These are phyloP conservation scores for Nymphaea colorata DNA, from an alignment of 164 flowering plant species.

Conservation along the genomic window DNA sequence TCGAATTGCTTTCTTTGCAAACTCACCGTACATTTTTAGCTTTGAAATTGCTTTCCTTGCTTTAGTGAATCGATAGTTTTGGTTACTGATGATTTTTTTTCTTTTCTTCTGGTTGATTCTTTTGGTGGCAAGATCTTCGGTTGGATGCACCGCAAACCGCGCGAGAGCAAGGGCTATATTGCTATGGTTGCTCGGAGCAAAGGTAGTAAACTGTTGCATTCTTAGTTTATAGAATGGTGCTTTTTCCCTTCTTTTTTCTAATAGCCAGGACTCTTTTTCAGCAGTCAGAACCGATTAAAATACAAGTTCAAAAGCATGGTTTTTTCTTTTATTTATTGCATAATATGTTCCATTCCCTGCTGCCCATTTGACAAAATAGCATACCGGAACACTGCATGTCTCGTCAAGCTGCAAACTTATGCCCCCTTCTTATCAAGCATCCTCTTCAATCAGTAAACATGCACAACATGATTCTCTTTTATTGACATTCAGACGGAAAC, in stretches of 20 bases:
- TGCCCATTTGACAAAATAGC: neutral
- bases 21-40: too few relatives aligned
- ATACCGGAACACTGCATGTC: neutral
- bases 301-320: neutral
- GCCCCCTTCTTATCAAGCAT: neutral
- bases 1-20: too few relatives aligned
- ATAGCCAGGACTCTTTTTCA: neutral
- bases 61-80: neutral
- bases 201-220: neutral
- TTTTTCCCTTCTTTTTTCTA: neutral
- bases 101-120: neutral
- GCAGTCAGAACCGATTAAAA: too few relatives aligned
- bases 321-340: neutral
- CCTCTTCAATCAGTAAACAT: too few relatives aligned
- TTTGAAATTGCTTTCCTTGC: neutral
- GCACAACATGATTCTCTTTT: too few relatives aligned
- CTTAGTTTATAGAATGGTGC: neutral
- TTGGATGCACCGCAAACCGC: neutral
- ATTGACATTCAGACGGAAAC: too few relatives aligned
- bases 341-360: neutral
- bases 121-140: neutral
- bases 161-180: neutral
- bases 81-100: neutral
- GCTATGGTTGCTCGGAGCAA: neutral
- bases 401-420: neutral